These are phyloP conservation scores for Fusarium verticillioides DNA, from an alignment of 2,329 filamentous ascomycete species.

Conservation along the genomic window DNA sequence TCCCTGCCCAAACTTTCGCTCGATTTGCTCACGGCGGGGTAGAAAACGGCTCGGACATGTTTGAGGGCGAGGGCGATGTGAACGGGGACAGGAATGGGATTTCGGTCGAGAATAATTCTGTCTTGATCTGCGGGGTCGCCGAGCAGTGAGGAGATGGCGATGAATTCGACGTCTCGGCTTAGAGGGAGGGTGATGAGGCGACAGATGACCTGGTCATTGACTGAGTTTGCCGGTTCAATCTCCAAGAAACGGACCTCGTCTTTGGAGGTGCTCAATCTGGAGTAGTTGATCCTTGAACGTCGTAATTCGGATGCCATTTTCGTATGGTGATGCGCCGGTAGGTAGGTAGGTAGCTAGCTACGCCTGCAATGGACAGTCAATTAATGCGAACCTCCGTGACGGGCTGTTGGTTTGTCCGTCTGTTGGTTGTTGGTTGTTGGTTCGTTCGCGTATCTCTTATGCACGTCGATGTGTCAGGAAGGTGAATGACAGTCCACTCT, in stretches of 20 bases:
- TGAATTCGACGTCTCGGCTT: conserved; percentile 41
- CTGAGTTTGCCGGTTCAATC: conserved; percentile 43
- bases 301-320: conserved; percentile 13
- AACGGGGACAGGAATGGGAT: conserved; percentile 42
- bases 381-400: neutral
- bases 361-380: neutral
- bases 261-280: conserved; percentile 19
- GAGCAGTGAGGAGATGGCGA: conserved; percentile 47
- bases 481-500: neutral
- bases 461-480: neutral
- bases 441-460: neutral
- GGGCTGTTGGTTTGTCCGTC: neutral
- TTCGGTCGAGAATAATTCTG: conserved; percentile 45
- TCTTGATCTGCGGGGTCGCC: conserved; percentile 46
- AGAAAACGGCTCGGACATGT: conserved; percentile 50
- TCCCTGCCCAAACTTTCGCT: conserved; percentile 29
- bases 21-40: conserved; percentile 39
- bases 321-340: neutral
- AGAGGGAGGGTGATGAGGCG: conserved; percentile 48
- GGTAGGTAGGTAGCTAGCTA: neutral
- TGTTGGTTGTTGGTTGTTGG: neutral
- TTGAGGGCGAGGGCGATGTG: conserved; percentile 47
- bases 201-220: conserved; percentile 48
- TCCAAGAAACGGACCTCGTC: conserved; percentile 50
- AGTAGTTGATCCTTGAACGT: conserved; percentile 27